A percentile compares a stretch with the other conserved stretches of the same genome.
Conservation (phyloP, 805 yeast genomes). For the Myxozyma vanderwaltii region DNA sequence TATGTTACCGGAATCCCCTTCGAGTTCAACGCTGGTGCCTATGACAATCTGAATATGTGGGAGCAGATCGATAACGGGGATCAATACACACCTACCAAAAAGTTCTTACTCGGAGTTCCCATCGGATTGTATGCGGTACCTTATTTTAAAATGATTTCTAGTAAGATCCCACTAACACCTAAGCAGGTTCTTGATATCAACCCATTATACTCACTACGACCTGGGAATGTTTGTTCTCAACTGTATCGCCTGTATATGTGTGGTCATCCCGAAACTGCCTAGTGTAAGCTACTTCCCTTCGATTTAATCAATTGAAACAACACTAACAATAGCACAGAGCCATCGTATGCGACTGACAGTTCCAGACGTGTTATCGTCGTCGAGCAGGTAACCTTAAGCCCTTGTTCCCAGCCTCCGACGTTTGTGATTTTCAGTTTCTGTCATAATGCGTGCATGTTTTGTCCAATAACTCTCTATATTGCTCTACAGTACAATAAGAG, state of each 20-base stretch:
- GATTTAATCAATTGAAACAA: background rate
- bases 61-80: constrained; percentile 96
- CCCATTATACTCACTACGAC: constrained; percentile 89
- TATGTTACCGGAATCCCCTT: constrained; percentile 96
- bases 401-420: background rate
- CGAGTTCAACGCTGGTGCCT: constrained; percentile 95
- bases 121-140: constrained; percentile 55
- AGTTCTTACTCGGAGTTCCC: constrained; percentile 90
- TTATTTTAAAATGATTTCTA: too few species aligned
- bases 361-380: constrained; percentile 20
- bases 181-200: constrained; percentile 65
- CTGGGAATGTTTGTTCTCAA: constrained; percentile 76
- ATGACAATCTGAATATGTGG: constrained; percentile 97
- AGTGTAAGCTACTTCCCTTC: constrained; percentile 23
- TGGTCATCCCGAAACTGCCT: constrained; percentile 90
- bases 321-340: constrained; percentile 13
- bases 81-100: constrained; percentile 95
- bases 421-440: background rate
- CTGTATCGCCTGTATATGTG: constrained; percentile 77
- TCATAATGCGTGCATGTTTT: background rate
- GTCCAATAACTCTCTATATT: background rate
- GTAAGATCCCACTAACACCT: too few species aligned
- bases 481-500: background rate
- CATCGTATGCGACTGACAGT: constrained; percentile 34
- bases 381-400: background rate